phyloP scores from a whole-genome alignment of 1,139 yeast species.

The Candida labiduridarum region DNA sequence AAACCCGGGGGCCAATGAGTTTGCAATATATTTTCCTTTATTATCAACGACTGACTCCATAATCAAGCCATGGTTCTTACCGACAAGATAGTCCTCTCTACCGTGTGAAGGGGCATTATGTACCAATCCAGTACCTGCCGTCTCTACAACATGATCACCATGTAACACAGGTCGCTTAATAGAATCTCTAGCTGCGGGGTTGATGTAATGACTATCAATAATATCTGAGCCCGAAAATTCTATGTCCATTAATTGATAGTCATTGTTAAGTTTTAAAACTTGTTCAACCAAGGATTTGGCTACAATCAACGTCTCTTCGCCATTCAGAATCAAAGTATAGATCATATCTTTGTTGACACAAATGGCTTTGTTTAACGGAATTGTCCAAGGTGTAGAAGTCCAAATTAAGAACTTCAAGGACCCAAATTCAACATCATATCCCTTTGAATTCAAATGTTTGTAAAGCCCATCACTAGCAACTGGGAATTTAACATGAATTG shows the following conservation, averaged over 20 bases:
- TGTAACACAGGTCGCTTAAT: conserved; percentile 60
- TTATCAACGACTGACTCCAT: conserved; percentile 80
- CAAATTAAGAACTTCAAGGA: conserved; percentile 58
- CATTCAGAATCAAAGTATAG: conserved; percentile 55
- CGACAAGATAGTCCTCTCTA: conserved; percentile 83
- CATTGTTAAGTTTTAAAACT: conserved; percentile 36
- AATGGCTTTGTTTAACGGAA: conserved; percentile 84
- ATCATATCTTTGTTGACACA: conserved; percentile 62
- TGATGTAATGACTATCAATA: conserved; percentile 48
- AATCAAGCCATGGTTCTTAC: conserved; percentile 56
- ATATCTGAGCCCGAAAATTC: conserved; percentile 48
- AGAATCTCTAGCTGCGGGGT: conserved; percentile 52
- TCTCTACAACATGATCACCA: conserved; percentile 79
- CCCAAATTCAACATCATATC: conserved; percentile 5
- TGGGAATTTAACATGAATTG: conserved; percentile 75
- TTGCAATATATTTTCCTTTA: conserved; percentile 62
- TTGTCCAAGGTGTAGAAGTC: conserved; percentile 99
- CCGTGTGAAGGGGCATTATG: conserved; percentile 99
- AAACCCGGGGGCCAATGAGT: conserved; percentile 45
- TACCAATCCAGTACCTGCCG: conserved; percentile 92
- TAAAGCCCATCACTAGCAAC: conserved; percentile 19
- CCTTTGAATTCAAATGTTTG: conserved; percentile 7
- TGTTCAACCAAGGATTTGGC: conserved; percentile 45
- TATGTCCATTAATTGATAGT: conserved; percentile 22
- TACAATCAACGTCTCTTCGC: conserved; percentile 49